A percentile compares a stretch with the other conserved stretches of the same genome.
phyloP scores from a whole-genome alignment of 2,329 filamentous ascomycete species.

The Tolypocladium tropicale region DNA sequence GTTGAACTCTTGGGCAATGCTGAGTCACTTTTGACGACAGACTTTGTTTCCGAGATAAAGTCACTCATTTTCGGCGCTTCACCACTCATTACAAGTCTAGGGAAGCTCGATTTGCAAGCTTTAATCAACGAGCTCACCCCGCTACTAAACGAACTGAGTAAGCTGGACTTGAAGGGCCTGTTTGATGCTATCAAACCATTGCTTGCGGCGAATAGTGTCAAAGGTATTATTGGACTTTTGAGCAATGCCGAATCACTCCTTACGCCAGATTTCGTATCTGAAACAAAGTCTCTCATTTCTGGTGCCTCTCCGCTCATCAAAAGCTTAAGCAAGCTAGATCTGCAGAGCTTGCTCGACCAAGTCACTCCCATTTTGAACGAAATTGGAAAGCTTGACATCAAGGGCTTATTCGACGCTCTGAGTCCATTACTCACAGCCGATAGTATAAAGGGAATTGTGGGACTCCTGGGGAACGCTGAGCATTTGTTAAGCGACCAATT shows the following conservation, averaged over 20 bases:
- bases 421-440: background rate
- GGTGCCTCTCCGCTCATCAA: background rate
- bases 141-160: background rate
- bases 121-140: background rate
- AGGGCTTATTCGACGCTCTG: background rate
- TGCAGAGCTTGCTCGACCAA: background rate
- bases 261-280: background rate
- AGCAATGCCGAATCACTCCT: background rate
- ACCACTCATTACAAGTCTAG: background rate
- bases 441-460: background rate
- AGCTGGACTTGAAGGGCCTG: background rate
- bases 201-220: background rate
- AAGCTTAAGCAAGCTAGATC: background rate
- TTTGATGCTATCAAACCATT: background rate
- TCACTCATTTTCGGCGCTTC: background rate
- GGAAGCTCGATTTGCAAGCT: background rate
- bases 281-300: background rate
- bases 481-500: background rate
- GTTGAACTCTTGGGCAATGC: background rate
- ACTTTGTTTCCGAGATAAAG: background rate
- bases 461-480: background rate
- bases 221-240: background rate
- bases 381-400: background rate
- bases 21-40: background rate
- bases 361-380: background rate